phyloP scores from a whole-genome alignment of 768 basidiomycete species.

The Calocybe indica region DNA sequence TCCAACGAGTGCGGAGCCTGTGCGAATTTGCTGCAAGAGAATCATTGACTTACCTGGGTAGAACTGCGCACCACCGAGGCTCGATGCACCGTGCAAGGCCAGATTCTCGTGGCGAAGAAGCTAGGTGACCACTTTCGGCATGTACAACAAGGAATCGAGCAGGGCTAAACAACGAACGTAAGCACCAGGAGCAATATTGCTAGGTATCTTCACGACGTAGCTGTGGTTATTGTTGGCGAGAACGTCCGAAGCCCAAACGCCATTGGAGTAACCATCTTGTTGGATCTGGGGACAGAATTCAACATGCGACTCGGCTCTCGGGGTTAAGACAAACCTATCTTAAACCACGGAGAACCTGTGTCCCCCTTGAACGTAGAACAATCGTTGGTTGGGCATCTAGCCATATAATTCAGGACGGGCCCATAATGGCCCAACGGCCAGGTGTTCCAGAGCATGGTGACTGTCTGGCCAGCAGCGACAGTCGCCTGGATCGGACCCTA shows the following conservation, averaged over 20 bases:
- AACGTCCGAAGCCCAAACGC: conserved; percentile 31
- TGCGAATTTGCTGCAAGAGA: neutral
- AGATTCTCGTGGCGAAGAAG: conserved; percentile 33
- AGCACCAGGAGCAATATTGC: conserved; percentile 28
- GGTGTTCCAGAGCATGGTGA: conserved; percentile 31
- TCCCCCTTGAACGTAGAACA: conserved; percentile 31
- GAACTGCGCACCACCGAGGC: conserved; percentile 30
- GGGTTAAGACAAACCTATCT: conserved; percentile 14
- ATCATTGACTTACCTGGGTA: conserved; percentile 20
- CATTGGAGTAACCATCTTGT: conserved; percentile 27
- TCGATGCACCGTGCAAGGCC: conserved; percentile 27
- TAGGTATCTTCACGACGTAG: conserved; percentile 30
- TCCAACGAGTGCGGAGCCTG: neutral
- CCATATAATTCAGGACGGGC: conserved; percentile 35
- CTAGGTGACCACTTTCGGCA: conserved; percentile 6
- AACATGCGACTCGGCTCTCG: neutral
- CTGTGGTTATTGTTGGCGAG: conserved; percentile 27
- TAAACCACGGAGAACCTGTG: conserved; percentile 32
- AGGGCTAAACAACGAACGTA: conserved; percentile 20
- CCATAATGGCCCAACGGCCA: conserved; percentile 34
- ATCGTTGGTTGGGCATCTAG: conserved; percentile 26
- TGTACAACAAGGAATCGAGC: neutral
- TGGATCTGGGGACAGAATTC: conserved; percentile 20
- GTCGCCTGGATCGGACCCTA: conserved; percentile 30
- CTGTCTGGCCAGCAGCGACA: conserved; percentile 28